These are phyloP conservation scores for Leptographium flavum DNA, from an alignment of 2,329 filamentous ascomycete genomes.

Conservation along the genomic window DNA sequence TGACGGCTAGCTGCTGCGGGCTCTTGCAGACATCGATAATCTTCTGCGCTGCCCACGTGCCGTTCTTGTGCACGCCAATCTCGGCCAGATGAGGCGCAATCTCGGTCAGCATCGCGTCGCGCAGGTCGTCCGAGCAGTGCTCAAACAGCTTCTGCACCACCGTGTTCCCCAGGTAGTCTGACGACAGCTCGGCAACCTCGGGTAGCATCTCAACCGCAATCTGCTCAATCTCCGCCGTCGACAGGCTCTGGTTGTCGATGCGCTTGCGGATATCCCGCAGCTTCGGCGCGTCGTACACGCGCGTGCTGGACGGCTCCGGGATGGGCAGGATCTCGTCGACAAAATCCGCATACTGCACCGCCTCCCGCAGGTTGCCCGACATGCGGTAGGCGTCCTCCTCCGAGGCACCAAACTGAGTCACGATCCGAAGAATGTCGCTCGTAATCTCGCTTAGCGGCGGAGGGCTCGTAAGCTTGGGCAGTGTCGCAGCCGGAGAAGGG, in stretches of 20 bases:
- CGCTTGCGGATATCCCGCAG: slow-evolving; percentile 92
- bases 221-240: slow-evolving; percentile 75
- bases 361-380: slow-evolving; percentile 55
- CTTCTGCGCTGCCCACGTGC: slow-evolving; percentile 98
- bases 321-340: slow-evolving; percentile 78
- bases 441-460: slow-evolving; percentile 65
- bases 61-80: slow-evolving; percentile 97
- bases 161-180: slow-evolving; percentile 94
- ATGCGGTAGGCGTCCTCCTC: slow-evolving; percentile 66
- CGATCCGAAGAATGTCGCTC: slow-evolving; percentile 72
- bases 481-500: slow-evolving; percentile 20
- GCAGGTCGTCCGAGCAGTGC: slow-evolving; percentile 78
- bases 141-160: slow-evolving; percentile 99
- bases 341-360: slow-evolving; percentile 61
- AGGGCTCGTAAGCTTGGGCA: slow-evolving; percentile 42
- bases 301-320: slow-evolving; percentile 73
- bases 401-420: slow-evolving; percentile 73
- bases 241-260: slow-evolving; percentile 87
- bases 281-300: slow-evolving; percentile 86
- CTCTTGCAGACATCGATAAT: slow-evolving; percentile 95
- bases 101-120: slow-evolving; percentile 78
- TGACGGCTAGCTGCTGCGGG: slow-evolving; percentile 64
- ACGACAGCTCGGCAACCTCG: slow-evolving; percentile 87
- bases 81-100: slow-evolving; percentile 89
- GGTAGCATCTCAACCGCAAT: slow-evolving; percentile 90